phyloP scores from a whole-genome alignment of 768 basidiomycete species.

The Lentinus brumalis region DNA sequence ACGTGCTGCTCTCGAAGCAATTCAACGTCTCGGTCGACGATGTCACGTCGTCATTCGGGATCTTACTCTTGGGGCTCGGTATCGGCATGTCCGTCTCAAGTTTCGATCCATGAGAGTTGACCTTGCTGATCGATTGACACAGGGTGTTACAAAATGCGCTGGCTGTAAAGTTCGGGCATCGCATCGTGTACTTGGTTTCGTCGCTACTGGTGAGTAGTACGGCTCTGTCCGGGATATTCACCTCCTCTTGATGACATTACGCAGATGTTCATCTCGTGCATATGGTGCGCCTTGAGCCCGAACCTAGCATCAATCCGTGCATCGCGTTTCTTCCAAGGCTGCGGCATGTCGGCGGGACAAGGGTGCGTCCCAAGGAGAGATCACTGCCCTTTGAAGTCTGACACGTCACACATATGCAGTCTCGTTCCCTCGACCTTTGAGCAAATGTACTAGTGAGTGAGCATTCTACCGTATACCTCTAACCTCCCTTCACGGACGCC shows the following conservation, averaged over 20 bases:
- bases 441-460: slow-evolving; percentile 47
- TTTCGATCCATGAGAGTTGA: too few species aligned
- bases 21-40: slow-evolving; percentile 45
- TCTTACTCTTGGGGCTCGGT: slow-evolving; percentile 43
- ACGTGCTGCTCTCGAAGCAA: slow-evolving; percentile 41
- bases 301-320: slow-evolving; percentile 43
- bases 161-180: slow-evolving; percentile 47
- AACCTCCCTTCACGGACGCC: background rate
- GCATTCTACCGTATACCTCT: too few species aligned
- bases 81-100: slow-evolving; percentile 39
- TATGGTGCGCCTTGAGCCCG: slow-evolving; percentile 47
- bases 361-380: slow-evolving; percentile 30
- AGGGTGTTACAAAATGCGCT: slow-evolving; percentile 42
- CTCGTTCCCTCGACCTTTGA: slow-evolving; percentile 45
- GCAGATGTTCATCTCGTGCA: slow-evolving; percentile 47
- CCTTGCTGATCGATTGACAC: background rate
- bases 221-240: too few species aligned
- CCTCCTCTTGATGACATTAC: too few species aligned
- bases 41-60: slow-evolving; percentile 45
- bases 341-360: slow-evolving; percentile 47
- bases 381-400: too few species aligned
- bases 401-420: too few species aligned
- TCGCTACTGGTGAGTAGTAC: slow-evolving; percentile 38
- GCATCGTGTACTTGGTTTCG: slow-evolving; percentile 45
- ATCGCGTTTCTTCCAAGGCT: slow-evolving; percentile 47